Percentiles rank a stretch among this genome's conserved stretches.
Evolutionary conservation across 2,329 filamentous ascomycete species (phyloP).

Genomic region (Ambrosiella cleistominuta): DNA sequence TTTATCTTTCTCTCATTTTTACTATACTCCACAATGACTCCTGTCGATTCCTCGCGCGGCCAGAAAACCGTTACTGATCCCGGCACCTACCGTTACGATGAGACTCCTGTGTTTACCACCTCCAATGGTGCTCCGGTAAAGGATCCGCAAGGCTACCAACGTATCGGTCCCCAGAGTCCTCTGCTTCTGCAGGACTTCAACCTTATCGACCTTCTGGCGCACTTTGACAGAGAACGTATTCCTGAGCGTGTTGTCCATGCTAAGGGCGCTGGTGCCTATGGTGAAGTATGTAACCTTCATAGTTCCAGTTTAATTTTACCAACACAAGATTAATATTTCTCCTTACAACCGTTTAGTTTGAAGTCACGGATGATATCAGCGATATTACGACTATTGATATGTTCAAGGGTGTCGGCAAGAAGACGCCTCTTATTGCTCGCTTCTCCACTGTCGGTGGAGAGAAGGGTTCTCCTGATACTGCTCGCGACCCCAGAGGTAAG

Average conservation of each 20-base stretch:
- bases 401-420: slow-evolving; percentile 46
- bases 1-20: neutral
- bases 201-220: slow-evolving; percentile 41
- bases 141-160: slow-evolving; percentile 30
- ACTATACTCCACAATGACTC: neutral
- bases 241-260: slow-evolving; percentile 41
- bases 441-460: slow-evolving; percentile 66
- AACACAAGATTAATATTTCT: too few species aligned
- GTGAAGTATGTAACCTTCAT: slow-evolving; percentile 16
- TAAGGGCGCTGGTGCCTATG: slow-evolving; percentile 38
- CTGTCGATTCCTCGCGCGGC: slow-evolving; percentile 22
- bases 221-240: slow-evolving; percentile 35
- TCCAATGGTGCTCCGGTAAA: slow-evolving; percentile 42
- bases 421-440: slow-evolving; percentile 46
- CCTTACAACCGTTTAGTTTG: slow-evolving; percentile 20
- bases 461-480: slow-evolving; percentile 52
- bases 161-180: slow-evolving; percentile 31
- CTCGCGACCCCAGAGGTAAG: slow-evolving; percentile 49
- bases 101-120: slow-evolving; percentile 40
- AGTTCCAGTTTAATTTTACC: too few species aligned
- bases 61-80: neutral
- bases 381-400: slow-evolving; percentile 35
- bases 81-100: slow-evolving; percentile 28
- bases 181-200: slow-evolving; percentile 27
- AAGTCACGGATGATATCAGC: slow-evolving; percentile 28